Evolutionary conservation across 2,329 filamentous ascomycete genomes (phyloP).

Genomic region (Beauveria brongniartii): DNA sequence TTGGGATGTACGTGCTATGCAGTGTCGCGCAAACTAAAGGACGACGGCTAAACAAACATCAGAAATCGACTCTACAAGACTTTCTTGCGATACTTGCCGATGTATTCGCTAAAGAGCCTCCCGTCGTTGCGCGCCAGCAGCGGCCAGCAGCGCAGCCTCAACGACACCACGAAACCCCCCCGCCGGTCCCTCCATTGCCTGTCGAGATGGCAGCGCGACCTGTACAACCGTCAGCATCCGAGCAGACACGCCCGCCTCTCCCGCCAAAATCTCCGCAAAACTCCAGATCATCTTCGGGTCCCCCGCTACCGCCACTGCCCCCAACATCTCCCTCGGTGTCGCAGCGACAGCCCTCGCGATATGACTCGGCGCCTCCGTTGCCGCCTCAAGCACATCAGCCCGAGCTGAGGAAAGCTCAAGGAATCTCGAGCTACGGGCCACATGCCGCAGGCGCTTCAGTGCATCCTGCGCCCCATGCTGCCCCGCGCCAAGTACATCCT

Average conservation of each 20-base stretch:
- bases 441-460: neutral
- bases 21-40: neutral
- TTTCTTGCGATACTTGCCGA: slow-evolving; percentile 76
- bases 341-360: slow-evolving; percentile 28
- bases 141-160: slow-evolving; percentile 30
- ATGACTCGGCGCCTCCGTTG: slow-evolving; percentile 40
- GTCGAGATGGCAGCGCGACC: slow-evolving; percentile 48
- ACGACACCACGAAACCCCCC: slow-evolving; percentile 38
- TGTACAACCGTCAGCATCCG: slow-evolving; percentile 25
- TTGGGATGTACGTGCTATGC: slow-evolving; percentile 66
- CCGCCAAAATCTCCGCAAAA: slow-evolving; percentile 44
- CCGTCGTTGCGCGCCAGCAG: slow-evolving; percentile 68
- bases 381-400: slow-evolving; percentile 25
- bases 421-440: neutral
- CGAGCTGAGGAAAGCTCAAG: slow-evolving; percentile 5
- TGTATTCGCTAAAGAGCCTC: slow-evolving; percentile 90
- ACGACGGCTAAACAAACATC: slow-evolving; percentile 14
- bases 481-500: neutral
- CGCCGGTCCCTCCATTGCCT: slow-evolving; percentile 65
- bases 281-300: slow-evolving; percentile 18
- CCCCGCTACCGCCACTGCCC: slow-evolving; percentile 24
- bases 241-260: slow-evolving; percentile 36
- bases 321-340: slow-evolving; percentile 15
- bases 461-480: neutral
- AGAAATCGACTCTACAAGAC: slow-evolving; percentile 79